Conservation (phyloP, 2,329 filamentous ascomycete genomes). For the Cryoendolithus antarcticus region DNA sequence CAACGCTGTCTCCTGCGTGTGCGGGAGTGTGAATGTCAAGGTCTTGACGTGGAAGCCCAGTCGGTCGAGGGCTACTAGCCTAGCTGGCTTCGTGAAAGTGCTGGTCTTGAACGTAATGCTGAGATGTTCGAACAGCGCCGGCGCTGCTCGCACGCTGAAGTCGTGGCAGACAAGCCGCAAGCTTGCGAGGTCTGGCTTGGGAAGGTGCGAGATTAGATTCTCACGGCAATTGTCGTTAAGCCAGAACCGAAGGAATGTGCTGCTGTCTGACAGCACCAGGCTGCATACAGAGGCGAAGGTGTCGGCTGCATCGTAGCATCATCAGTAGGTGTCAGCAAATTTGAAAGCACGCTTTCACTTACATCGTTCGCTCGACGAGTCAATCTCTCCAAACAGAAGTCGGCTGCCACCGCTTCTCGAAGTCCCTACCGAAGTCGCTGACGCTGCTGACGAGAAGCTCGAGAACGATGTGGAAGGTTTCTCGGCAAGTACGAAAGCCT, state of each 20-base stretch:
- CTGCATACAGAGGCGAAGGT: constrained; percentile 37
- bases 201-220: constrained; percentile 30
- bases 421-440: constrained; percentile 22
- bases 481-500: constrained; percentile 16
- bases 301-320: constrained; percentile 25
- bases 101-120: constrained; percentile 59
- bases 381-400: constrained; percentile 38
- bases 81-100: constrained; percentile 62
- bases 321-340: not conserved
- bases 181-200: constrained; percentile 30
- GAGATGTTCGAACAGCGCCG: constrained; percentile 55
- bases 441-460: constrained; percentile 19
- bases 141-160: constrained; percentile 57
- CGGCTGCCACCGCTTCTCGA: constrained; percentile 25
- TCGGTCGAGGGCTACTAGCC: constrained; percentile 60
- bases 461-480: constrained; percentile 24
- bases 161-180: constrained; percentile 57
- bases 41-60: constrained; percentile 70
- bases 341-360: constrained; percentile 3
- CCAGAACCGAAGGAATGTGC: constrained; percentile 39
- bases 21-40: constrained; percentile 64
- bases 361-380: constrained; percentile 29
- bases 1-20: constrained; percentile 66
- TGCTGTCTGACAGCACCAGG: constrained; percentile 36
- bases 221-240: constrained; percentile 35